A percentile compares a stretch with the other conserved stretches of the same genome.
Evolutionary conservation across 2,329 filamentous ascomycete genomes (phyloP).

Genomic region (Nemania sp.): DNA sequence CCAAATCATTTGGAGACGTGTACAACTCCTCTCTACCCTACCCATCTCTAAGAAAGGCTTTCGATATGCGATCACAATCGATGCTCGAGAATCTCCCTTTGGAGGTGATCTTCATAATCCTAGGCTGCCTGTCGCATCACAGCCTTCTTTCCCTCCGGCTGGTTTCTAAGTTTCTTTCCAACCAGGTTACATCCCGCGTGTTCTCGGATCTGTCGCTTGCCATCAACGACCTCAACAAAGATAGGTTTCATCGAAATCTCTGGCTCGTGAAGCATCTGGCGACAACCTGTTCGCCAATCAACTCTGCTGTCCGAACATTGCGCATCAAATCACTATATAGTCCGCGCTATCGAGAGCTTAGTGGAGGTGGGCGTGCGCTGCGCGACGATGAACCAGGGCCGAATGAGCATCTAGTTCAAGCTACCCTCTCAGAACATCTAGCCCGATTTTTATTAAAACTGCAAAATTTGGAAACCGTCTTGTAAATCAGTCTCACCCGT

Average conservation of each 20-base stretch:
- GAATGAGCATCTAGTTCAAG: not conserved
- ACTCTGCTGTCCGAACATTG: not conserved
- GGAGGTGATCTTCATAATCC: not conserved
- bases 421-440: not conserved
- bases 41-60: not conserved
- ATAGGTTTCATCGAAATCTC: not conserved
- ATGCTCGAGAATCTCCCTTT: not conserved
- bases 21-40: not conserved
- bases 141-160: not conserved
- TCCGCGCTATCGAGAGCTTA: not conserved
- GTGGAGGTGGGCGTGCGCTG: not conserved
- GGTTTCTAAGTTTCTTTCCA: not conserved
- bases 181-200: not conserved
- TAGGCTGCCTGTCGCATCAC: not conserved
- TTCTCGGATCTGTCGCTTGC: not conserved
- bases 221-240: not conserved
- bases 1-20: too few species aligned
- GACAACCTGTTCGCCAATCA: not conserved
- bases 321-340: not conserved
- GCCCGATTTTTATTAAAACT: not conserved
- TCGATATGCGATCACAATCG: not conserved
- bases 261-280: not conserved
- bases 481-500: not conserved
- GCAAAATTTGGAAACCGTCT: not conserved
- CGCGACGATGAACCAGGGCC: not conserved